Base-by-base conservation (phyloP, 1,139 yeast genomes). In the Wickerhamiella pararugosa region DNA sequence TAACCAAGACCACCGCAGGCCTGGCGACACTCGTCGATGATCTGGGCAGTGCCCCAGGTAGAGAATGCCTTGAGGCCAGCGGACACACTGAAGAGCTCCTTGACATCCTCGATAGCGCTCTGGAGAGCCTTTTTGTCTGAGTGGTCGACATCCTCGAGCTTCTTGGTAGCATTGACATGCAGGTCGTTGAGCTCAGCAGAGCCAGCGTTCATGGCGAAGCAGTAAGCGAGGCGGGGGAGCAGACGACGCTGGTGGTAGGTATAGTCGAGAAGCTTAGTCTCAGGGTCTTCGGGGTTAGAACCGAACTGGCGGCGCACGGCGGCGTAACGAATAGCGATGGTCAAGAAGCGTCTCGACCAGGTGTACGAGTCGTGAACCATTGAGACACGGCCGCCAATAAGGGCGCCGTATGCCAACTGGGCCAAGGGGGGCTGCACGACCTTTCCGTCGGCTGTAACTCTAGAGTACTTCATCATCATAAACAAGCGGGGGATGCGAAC, bases 1-100 rank as follows among this genome's bases (percentile, higher is more conserved):
- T 83, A 83, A 37, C 94, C 94, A 57, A 81, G 94, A 36, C 94
- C 94, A 63, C 94, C 94, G 65, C 94, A 83, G 10, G 92, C 71
- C 64, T 83, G 94, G 64, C 94, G 74, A 48, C 82, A 70, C 64
- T 82, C 84, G 56, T 81, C 92, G 56, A 83, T 83, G 53, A 78
- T 66, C 45, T 71, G 71, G 37, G 83, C 75, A 32, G 81, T 72
- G 41, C 76, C 67, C 94, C 94, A 83, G 35, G 94, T 83, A 55
- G 78, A 74, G 32, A 90, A 76, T 3, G 94, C 82, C 62, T 83
- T 83, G 60, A 82, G 70, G 37, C 92, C 77, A 28, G 92, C 94
- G 34, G 92, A 79, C 47, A 79, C 80, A 39, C 81, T 76, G 60
- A 83, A 83, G 49, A 83, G 66, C 44, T 79, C 75, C 62, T 83